These are phyloP conservation scores for Rubus parviflorus DNA, from an alignment of 306 rosid genomes.

Conservation along the genomic window DNA sequence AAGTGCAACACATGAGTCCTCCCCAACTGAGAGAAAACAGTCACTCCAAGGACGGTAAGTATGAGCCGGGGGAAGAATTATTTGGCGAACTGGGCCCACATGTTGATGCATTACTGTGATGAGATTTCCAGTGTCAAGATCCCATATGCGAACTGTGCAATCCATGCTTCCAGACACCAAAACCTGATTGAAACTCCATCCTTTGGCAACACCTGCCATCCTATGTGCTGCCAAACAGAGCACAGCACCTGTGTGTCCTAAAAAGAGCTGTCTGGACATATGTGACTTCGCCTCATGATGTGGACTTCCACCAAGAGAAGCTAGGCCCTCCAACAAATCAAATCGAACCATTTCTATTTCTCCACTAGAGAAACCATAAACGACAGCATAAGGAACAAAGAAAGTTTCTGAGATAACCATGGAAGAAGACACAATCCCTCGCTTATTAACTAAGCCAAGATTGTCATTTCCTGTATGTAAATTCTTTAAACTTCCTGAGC, in stretches of 20 bases:
- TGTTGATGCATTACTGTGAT: conserved; percentile 89
- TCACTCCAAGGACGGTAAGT: conserved; percentile 79
- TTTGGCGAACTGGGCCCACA: conserved; percentile 88
- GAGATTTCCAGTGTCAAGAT: conserved; percentile 69
- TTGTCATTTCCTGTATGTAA: conserved; percentile 16
- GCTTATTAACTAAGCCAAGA: conserved; percentile 40
- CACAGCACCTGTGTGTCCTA: conserved; percentile 79
- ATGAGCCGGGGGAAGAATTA: conserved; percentile 70
- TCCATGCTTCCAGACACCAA: conserved; percentile 93
- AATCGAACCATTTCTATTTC: conserved; percentile 69
- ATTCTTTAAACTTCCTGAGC: conserved; percentile 32
- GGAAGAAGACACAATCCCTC: conserved; percentile 42
- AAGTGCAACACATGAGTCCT: conserved; percentile 88
- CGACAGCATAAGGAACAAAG: conserved; percentile 52
- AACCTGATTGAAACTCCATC: conserved; percentile 49
- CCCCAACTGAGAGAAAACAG: conserved; percentile 94
- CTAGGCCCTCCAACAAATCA: conserved; percentile 59
- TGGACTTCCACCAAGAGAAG: conserved; percentile 49
- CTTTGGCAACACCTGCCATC: conserved; percentile 50
- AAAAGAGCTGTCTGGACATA: conserved; percentile 53
- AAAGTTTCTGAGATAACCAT: conserved; percentile 39
- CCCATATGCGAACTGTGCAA: conserved; percentile 86
- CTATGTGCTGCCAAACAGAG: conserved; percentile 94
- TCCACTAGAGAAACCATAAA: conserved; percentile 78
- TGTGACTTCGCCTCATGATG: conserved; percentile 40